A percentile compares a stretch with the other conserved stretches of the same genome.
phyloP scores from a whole-genome alignment of 2,329 filamentous ascomycete species.

The Sclerotiophoma versabilis region DNA sequence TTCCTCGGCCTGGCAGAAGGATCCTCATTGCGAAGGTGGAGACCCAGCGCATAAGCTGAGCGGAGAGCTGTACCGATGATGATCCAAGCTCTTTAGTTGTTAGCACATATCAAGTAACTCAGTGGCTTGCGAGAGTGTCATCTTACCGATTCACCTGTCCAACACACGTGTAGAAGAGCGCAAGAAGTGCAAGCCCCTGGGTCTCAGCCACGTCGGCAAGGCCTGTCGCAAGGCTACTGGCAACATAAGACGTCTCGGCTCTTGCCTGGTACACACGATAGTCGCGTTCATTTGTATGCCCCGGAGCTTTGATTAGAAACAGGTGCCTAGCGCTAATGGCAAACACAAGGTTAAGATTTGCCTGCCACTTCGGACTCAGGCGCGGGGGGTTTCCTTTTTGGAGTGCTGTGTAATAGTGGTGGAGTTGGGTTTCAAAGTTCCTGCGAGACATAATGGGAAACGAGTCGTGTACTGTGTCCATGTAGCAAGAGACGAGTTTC shows the following conservation, averaged over 20 bases:
- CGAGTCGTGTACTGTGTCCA: conserved; percentile 47
- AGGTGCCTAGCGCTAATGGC: conserved; percentile 51
- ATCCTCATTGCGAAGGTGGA: conserved; percentile 50
- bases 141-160: conserved; percentile 52
- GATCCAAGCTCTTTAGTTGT: conserved; percentile 51
- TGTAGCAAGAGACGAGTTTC: conserved; percentile 44
- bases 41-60: conserved; percentile 44
- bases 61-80: conserved; percentile 48
- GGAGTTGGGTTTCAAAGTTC: conserved; percentile 44
- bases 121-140: neutral
- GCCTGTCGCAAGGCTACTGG: conserved; percentile 30
- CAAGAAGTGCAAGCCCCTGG: conserved; percentile 48
- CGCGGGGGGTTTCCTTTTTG: conserved; percentile 25
- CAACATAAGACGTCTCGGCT: conserved; percentile 44
- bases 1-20: conserved; percentile 34
- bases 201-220: conserved; percentile 49
- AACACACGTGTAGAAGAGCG: conserved; percentile 49
- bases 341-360: conserved; percentile 52
- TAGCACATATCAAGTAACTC: too few relatives aligned
- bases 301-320: conserved; percentile 41
- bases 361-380: conserved; percentile 44
- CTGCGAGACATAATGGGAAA: conserved; percentile 48
- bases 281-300: conserved; percentile 40
- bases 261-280: conserved; percentile 50
- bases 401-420: conserved; percentile 35